Conservation (phyloP, 257 asterid species). For the Solanum tarapatanum region DNA sequence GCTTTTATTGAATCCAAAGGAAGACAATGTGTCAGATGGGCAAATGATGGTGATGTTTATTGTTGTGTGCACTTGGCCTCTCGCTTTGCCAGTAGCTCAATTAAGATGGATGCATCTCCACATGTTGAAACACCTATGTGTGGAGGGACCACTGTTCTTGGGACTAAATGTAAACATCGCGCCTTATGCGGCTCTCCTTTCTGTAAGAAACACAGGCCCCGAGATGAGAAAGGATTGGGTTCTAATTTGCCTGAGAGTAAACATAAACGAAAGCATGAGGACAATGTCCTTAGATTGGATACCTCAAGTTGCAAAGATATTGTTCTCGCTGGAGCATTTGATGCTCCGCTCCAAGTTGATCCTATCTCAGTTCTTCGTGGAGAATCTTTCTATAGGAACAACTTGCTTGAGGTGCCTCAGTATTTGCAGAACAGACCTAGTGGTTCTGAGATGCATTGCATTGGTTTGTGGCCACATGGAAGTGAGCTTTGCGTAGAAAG, state of each 20-base stretch:
- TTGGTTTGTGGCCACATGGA: conserved; percentile 54
- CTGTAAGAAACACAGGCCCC: conserved; percentile 94
- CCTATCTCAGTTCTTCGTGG: conserved; percentile 32
- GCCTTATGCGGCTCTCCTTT: conserved; percentile 71
- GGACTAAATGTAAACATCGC: conserved; percentile 93
- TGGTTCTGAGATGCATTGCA: conserved; percentile 42
- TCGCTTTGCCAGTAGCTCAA: conserved; percentile 44
- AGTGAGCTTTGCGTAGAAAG: conserved; percentile 51
- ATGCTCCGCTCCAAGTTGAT: conserved; percentile 27
- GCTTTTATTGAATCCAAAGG: conserved; percentile 92
- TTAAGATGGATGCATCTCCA: conserved; percentile 38
- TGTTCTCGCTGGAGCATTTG: conserved; percentile 24
- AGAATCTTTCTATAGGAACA: conserved; percentile 20
- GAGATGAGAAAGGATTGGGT: conserved; percentile 27
- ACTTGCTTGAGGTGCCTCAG: conserved; percentile 24
- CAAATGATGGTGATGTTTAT: conserved; percentile 79
- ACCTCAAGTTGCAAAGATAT: conserved; percentile 21
- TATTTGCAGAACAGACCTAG: conserved; percentile 20
- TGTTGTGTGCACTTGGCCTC: conserved; percentile 92
- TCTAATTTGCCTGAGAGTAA: conserved; percentile 28
- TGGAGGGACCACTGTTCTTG: conserved; percentile 95
- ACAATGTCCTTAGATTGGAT: conserved; percentile 15
- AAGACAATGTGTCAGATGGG: conserved; percentile 92
- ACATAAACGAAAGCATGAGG: conserved; percentile 58
- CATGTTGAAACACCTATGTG: conserved; percentile 69